phyloP scores from a whole-genome alignment of 257 asterid species.

The Mentha longifolia region DNA sequence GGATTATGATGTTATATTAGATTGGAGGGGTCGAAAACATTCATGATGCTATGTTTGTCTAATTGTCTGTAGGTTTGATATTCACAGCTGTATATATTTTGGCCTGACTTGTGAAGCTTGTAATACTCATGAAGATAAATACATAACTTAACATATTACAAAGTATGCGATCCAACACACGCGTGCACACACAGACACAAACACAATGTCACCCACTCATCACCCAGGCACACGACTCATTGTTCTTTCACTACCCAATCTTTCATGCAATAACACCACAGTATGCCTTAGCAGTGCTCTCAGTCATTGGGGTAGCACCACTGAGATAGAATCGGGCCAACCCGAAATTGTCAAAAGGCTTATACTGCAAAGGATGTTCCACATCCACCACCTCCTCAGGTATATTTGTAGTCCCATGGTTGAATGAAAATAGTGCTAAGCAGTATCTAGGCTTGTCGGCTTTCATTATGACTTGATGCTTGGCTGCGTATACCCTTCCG shows the following conservation, averaged over 20 bases:
- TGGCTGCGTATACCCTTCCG: constrained; percentile 54
- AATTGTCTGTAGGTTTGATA: no score
- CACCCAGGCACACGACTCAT: constrained; percentile 13
- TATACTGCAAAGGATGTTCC: constrained; percentile 54
- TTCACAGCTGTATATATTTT: constrained; percentile 1
- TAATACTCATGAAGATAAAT: background rate
- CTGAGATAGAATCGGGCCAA: constrained; percentile 45
- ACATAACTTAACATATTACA: background rate
- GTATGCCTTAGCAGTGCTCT: constrained; percentile 44
- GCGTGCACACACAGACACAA: background rate
- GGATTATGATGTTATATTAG: constrained; percentile 9
- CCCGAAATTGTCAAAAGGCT: constrained; percentile 58
- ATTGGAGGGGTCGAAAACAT: constrained; percentile 1
- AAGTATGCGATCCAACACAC: background rate
- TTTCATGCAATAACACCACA: constrained; percentile 47
- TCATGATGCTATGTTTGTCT: background rate
- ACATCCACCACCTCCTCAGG: constrained; percentile 64
- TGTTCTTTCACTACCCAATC: background rate
- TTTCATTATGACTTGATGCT: constrained; percentile 57
- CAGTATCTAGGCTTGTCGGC: constrained; percentile 52
- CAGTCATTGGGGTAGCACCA: constrained; percentile 38
- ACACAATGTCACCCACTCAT: constrained; percentile 1
- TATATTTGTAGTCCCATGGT: constrained; percentile 44
- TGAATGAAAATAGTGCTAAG: constrained; percentile 56
- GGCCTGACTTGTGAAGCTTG: constrained; percentile 7